Base-by-base conservation (phyloP, 139 green algal species). In the Eudorina sp. region DNA sequence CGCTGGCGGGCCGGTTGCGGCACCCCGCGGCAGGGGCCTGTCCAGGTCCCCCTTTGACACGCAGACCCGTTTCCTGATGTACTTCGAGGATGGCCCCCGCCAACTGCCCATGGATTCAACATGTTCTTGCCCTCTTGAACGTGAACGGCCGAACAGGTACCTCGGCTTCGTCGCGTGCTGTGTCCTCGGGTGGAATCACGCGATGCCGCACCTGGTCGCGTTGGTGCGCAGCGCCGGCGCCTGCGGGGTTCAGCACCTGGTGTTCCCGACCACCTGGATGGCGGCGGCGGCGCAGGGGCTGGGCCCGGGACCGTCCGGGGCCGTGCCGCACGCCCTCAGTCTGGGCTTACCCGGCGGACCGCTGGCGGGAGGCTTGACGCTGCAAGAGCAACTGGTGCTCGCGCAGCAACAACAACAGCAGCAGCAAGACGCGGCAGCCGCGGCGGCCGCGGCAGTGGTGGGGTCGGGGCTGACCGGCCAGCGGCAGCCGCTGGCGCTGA, bases 111-210 rank as follows among this genome's bases (percentile, higher is more conserved):
- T n/a, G n/a, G n/a, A n/a, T n/a, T n/a, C n/a, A n/a, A n/a, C n/a
- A n/a, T n/a, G n/a, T n/a, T n/a, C n/a, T n/a, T n/a, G n/a, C n/a
- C n/a, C n/a, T n/a, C n/a, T n/a, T n/a, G n/a, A n/a, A n/a, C n/a
- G n/a, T n/a, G n/a, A n/a, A n/a, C n/a, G n/a, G n/a, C n/a, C n/a
- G n/a, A n/a, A n/a, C 31, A 87, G 81, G 64, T 87, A 87, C 66
- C 64, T 87, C 14, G 81, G 81, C 62, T 87, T 53, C 64, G 64
- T 87, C 31, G 81, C 81, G 5, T 87, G 81, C 81, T 87, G 81
- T 45, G 64, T 78, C 45, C 81, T 79, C 34, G 81, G 81, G 31
- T 87, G 81, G 81, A 41, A 87, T 4, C 51, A 23, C n/a, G 62
- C 81, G 18, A 31, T 87, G 8, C 64, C 45, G 18, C 43, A 79